phyloP scores from a whole-genome alignment of 108 stramenopile genomes.

The Cyclotella choctawhatcheeana region DNA sequence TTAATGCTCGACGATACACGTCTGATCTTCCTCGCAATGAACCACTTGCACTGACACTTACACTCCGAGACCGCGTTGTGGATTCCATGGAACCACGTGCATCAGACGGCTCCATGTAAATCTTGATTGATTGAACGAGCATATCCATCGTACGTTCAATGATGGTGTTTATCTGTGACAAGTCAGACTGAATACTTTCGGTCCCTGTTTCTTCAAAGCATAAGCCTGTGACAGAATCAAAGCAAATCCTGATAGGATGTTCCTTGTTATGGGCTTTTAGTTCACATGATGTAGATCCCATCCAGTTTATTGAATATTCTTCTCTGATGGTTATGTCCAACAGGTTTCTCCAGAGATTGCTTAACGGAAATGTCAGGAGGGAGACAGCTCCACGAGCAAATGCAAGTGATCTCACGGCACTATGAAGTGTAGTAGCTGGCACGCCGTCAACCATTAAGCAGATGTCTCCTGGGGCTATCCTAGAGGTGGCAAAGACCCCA shows the following conservation, averaged over 20 bases:
- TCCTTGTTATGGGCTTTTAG: background rate
- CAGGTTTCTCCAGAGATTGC: constrained; percentile 26
- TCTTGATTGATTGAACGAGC: constrained; percentile 24
- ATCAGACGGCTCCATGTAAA: constrained; percentile 3
- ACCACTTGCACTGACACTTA: constrained; percentile 18
- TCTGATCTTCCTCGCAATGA: constrained; percentile 24
- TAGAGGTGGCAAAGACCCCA: constrained; percentile 20
- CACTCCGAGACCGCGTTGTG: background rate
- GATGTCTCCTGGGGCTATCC: constrained; percentile 23
- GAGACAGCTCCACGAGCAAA: constrained; percentile 15
- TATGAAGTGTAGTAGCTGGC: constrained; percentile 7
- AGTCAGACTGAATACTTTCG: constrained; percentile 13
- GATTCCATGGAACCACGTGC: constrained; percentile 2
- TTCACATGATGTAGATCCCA: constrained; percentile 21
- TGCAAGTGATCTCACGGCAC: constrained; percentile 11
- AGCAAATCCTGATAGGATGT: constrained; percentile 15
- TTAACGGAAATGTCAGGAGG: constrained; percentile 22
- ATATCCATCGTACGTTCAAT: constrained; percentile 25
- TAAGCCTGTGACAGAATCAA: constrained; percentile 21
- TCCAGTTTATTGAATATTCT: constrained; percentile 26
- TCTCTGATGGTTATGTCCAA: constrained; percentile 22
- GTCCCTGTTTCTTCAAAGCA: constrained; percentile 12
- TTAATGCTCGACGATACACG: constrained; percentile 33
- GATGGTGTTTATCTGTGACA: constrained; percentile 32
- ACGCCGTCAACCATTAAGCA: constrained; percentile 36